Percentiles rank a stretch among this genome's conserved stretches.
These are phyloP conservation scores for Arthrocladium fulminans DNA, from an alignment of 2,329 filamentous ascomycete species.

Conservation along the genomic window DNA sequence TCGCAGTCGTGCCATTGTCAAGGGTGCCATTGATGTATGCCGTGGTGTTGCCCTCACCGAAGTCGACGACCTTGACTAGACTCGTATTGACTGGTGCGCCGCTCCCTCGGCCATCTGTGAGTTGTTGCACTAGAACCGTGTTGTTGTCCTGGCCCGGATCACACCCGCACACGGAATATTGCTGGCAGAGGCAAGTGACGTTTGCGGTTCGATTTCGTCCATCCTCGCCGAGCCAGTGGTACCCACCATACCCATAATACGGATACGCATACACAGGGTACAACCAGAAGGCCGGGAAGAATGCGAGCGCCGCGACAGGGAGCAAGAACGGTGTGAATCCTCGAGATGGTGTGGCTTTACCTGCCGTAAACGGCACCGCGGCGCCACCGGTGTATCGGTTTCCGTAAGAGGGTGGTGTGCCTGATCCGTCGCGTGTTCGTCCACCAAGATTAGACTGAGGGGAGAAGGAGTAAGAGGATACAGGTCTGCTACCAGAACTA, in stretches of 20 bases:
- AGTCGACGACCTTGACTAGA: slow-evolving; percentile 28
- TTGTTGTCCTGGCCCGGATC: slow-evolving; percentile 39
- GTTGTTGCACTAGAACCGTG: slow-evolving; percentile 34
- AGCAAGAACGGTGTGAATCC: slow-evolving; percentile 44
- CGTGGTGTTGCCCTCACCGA: slow-evolving; percentile 35
- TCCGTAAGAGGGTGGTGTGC: slow-evolving; percentile 39
- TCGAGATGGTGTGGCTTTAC: slow-evolving; percentile 33
- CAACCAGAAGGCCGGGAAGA: slow-evolving; percentile 48
- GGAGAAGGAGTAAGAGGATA: slow-evolving; percentile 18
- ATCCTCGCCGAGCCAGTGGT: slow-evolving; percentile 34
- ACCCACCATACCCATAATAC: slow-evolving; percentile 39
- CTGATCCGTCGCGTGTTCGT: slow-evolving; percentile 31
- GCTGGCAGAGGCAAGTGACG: slow-evolving; percentile 49
- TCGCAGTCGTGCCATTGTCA: slow-evolving; percentile 36
- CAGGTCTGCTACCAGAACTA: slow-evolving; percentile 11
- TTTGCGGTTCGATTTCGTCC: slow-evolving; percentile 33
- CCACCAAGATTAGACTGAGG: slow-evolving; percentile 26
- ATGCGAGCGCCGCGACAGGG: slow-evolving; percentile 35
- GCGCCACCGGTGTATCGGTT: slow-evolving; percentile 50
- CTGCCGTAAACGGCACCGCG: slow-evolving; percentile 41
- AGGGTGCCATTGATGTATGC: slow-evolving; percentile 43
- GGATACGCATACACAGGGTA: slow-evolving; percentile 47
- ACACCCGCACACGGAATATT: slow-evolving; percentile 49
- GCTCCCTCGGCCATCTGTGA: slow-evolving; percentile 32
- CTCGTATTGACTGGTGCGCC: slow-evolving; percentile 30